Evolutionary conservation across 2,329 filamentous ascomycete genomes (phyloP), one percentile per base, ranked within the genome.

Genomic region (Ophiobolus disseminans): DNA sequence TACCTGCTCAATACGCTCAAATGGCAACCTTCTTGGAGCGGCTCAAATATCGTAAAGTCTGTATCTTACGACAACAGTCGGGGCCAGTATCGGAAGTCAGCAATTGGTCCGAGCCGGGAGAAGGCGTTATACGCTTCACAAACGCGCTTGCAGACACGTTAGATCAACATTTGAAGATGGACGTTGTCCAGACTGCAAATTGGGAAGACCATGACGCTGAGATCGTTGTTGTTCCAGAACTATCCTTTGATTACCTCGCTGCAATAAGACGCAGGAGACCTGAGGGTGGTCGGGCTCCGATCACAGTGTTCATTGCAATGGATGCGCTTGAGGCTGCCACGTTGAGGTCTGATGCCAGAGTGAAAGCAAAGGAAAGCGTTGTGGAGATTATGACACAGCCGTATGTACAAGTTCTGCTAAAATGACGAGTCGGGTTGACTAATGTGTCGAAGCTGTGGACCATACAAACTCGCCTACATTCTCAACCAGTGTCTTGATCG

Each of bases 341-440:
- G 5, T 47, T 73, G n/a, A 62, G 67, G 8, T 63, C 63, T 1
- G 69, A 73, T 40, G 65, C 55, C 8, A 66, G 69, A 4, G 55
- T 72, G 0, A 26, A 43, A 10, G 66, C 53, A 26, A 62, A 59
- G 23, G 61, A 70, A 38, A 65, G 61, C 7, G 63, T 70, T 2
- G 67, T 70, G 0, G 69, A 73, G 38, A 64, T 73, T 3, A 61
- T 70, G 20, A 66, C 66, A 3, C 70, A 73, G 23, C 70, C 70
- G 63, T 70, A 40, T 58, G 66, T 62, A 13, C 3, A 16, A 3
- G 10, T 7, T 9, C 14, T 36, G 3, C 19, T 17, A 11, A 11
- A 0, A 6, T 5, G 4, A 5, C 10, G 2, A 23, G 6, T 11
- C 14, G 28, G 5, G 11, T 47, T 58, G 3, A 60, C 34, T 13